Evolutionary conservation across 768 basidiomycete species (phyloP).

Genomic region (Amanita jacksonii): DNA sequence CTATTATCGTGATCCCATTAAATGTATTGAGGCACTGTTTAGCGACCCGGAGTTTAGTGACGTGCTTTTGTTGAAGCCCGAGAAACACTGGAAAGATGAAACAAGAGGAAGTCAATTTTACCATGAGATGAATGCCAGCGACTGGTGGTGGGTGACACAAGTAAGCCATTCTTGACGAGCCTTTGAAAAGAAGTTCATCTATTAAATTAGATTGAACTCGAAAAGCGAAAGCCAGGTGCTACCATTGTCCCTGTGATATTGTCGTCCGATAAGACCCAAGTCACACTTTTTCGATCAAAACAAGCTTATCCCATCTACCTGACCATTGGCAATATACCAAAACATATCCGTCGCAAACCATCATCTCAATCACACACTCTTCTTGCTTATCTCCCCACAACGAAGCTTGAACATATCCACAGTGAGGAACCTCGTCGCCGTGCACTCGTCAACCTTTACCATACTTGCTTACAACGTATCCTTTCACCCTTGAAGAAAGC

Average conservation of each 20-base stretch:
- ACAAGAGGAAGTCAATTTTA: constrained; percentile 15
- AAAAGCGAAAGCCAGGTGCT: background rate
- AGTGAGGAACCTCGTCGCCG: constrained; percentile 13
- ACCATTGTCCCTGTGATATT: constrained; percentile 32
- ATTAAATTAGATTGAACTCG: background rate
- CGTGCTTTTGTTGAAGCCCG: constrained; percentile 18
- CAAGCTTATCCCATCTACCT: constrained; percentile 33
- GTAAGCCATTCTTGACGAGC: constrained; percentile 11
- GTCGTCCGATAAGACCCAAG: constrained; percentile 31
- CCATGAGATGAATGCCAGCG: constrained; percentile 23
- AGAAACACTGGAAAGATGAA: constrained; percentile 19
- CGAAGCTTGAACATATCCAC: constrained; percentile 19
- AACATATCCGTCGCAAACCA: constrained; percentile 23
- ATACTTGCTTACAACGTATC: background rate
- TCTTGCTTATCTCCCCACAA: constrained; percentile 27
- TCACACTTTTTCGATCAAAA: constrained; percentile 28
- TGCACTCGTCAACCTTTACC: constrained; percentile 19
- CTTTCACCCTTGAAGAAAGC: background rate
- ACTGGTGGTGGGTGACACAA: constrained; percentile 29
- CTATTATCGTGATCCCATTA: constrained; percentile 18
- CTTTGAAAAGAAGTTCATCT: background rate
- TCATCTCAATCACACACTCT: constrained; percentile 20
- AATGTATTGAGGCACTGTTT: constrained; percentile 21
- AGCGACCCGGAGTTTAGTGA: constrained; percentile 19
- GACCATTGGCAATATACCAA: constrained; percentile 31